phyloP scores from a whole-genome alignment of 306 rosid genomes.

The Amphicarpaea edgeworthii region DNA sequence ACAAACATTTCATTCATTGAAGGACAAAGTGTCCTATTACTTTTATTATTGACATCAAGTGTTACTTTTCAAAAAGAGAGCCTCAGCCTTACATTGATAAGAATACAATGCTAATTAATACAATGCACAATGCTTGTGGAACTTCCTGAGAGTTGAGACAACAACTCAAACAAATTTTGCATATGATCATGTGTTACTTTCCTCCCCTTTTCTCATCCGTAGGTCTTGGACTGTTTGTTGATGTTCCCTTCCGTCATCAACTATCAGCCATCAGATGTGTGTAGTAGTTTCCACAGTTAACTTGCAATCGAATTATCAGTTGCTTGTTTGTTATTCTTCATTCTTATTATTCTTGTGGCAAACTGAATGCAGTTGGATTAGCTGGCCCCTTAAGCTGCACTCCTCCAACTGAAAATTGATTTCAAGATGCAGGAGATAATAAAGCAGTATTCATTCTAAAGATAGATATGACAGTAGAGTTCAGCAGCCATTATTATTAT shows the following conservation, averaged over 20 bases:
- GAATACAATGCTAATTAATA: conserved; percentile 1
- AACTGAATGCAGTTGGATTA: conserved; percentile 59
- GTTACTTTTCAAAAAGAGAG: too few relatives aligned
- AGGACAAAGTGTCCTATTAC: conserved; percentile 47
- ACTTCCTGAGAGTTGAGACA: conserved; percentile 23
- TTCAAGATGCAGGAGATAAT: conserved; percentile 31
- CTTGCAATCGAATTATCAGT: conserved; percentile 36
- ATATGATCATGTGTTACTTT: conserved; percentile 36
- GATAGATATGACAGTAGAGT: conserved; percentile 1
- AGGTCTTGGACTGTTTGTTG: conserved; percentile 23
- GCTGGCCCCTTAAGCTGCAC: conserved; percentile 77
- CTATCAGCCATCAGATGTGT: conserved; percentile 31
- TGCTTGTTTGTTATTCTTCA: conserved; percentile 33
- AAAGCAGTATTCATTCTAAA: not conserved
- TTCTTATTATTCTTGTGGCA: conserved; percentile 39
- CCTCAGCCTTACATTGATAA: not conserved
- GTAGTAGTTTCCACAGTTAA: conserved; percentile 35
- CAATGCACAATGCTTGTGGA: not conserved
- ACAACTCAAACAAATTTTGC: conserved; percentile 26
- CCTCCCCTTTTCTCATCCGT: conserved; percentile 33
- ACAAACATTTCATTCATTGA: conserved; percentile 40
- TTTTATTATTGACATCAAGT: conserved; percentile 43
- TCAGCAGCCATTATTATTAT: too few relatives aligned
- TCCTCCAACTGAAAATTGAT: conserved; percentile 75
- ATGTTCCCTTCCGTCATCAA: conserved; percentile 39